Evolutionary conservation across 305 asterid species (phyloP), one percentile per base, ranked within the genome.

Genomic region (Fraxinus greggii): DNA sequence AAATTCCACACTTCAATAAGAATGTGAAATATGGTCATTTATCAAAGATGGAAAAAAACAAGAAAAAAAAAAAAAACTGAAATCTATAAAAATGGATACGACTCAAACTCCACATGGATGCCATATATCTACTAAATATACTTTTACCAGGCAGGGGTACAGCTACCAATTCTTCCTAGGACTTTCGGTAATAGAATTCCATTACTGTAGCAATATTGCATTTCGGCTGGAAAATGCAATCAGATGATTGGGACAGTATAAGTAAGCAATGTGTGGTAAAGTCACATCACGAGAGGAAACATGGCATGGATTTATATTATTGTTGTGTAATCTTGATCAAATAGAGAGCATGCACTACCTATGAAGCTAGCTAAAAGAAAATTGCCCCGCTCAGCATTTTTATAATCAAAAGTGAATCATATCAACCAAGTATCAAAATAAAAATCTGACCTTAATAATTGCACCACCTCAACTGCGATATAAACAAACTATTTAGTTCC

Each of bases 391-490:
- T 31, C 33, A 40, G 23, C 77, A 67, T 26, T 54, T 9, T 74
- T n/a, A 33, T 56, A 72, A 56, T 48, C 17, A 74, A 82, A 72
- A 78, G 13, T 54, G 65, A 48, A 82, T 82, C 21, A 75, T 74
- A 86, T 77, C 73, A 76, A 79, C 73, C 70, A 78, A 76, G 73
- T 56, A 77, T 35, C 56, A 72, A 88, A 78, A 73, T 83, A 83
- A 73, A 67, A 40, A 85, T 87, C 89, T 33, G 84, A 96, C 99
- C 95, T 96, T 96, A 88, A 96, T 91, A 80, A 94, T 86, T 84
- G 94, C 84, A 85, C 97, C 97, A 82, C 95, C 98, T 84, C 94
- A 93, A 87, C 99, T 96, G 74, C 85, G 80, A 84, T 80, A 28
- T 67, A 84, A 83, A 89, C 81, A 91, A 86, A 81, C 67, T 74